A percentile compares a stretch with the other conserved stretches of the same genome.
phyloP scores from a whole-genome alignment of 768 basidiomycete genomes.

The Albatrellus ellisii region DNA sequence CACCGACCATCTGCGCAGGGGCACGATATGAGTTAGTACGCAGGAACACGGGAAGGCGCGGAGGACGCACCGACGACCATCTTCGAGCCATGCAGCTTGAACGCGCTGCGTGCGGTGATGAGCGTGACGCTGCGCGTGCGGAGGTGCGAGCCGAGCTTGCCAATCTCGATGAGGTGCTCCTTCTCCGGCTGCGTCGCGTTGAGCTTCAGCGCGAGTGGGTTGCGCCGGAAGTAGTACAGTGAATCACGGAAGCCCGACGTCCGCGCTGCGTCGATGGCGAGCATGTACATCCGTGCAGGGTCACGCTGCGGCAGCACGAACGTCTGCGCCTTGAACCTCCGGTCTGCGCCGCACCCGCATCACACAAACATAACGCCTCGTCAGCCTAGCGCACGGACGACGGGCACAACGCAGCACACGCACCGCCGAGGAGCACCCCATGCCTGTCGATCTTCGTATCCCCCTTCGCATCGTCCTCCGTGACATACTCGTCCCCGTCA shows the following conservation, averaged over 20 bases:
- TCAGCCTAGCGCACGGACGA: constrained; percentile 3
- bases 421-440: constrained; percentile 79
- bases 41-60: constrained; percentile 1
- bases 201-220: constrained; percentile 81
- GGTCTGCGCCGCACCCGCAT: constrained; percentile 33
- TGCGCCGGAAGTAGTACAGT: constrained; percentile 93
- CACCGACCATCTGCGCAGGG: constrained; percentile 63
- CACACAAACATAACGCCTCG: neutral
- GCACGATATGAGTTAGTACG: neutral
- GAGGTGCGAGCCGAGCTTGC: constrained; percentile 80
- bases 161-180: constrained; percentile 79
- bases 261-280: constrained; percentile 94
- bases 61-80: constrained; percentile 61
- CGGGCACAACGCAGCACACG: constrained; percentile 16
- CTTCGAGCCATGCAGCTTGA: constrained; percentile 88
- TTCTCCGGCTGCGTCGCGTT: constrained; percentile 85
- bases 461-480: constrained; percentile 74
- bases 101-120: constrained; percentile 84
- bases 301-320: constrained; percentile 82
- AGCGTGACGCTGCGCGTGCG: constrained; percentile 89
- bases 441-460: constrained; percentile 83
- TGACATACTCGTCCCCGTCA: constrained; percentile 81
- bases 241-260: constrained; percentile 95
- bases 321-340: constrained; percentile 79
- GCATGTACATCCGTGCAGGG: constrained; percentile 78